Percentiles rank a stretch among this genome's conserved stretches.
Conservation (phyloP, 1,284 basidiomycete genomes). For the Sanghuangporus weigelae region DNA sequence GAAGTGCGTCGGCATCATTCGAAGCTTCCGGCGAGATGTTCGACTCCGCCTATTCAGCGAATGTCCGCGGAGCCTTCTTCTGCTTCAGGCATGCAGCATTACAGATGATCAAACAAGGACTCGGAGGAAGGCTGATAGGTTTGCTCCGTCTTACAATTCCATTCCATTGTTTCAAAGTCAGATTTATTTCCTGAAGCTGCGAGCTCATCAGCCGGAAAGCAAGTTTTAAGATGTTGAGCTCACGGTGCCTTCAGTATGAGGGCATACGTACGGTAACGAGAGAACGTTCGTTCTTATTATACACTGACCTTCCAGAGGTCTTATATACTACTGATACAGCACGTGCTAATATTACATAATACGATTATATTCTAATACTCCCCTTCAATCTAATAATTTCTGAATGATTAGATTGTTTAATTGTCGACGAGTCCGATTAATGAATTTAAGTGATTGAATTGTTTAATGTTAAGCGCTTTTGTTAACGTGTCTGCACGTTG, state of each 20-base stretch:
- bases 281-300: too few relatives aligned
- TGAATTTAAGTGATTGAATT: too few relatives aligned
- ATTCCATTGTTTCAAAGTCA: not conserved
- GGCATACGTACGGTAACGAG: too few relatives aligned
- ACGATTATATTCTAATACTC: too few relatives aligned
- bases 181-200: not conserved
- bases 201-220: conserved; percentile 8
- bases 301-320: too few relatives aligned
- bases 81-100: conserved; percentile 20
- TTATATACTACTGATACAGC: too few relatives aligned
- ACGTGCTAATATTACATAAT: too few relatives aligned
- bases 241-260: too few relatives aligned
- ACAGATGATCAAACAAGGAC: conserved; percentile 21
- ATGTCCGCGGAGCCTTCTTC: conserved; percentile 18
- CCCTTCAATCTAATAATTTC: too few relatives aligned
- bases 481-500: too few relatives aligned
- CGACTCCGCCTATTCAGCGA: conserved; percentile 16
- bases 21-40: conserved; percentile 4
- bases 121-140: conserved; percentile 16
- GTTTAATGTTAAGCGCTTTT: too few relatives aligned
- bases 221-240: not conserved
- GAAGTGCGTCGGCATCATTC: not conserved
- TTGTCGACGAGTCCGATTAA: not conserved
- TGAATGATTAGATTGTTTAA: too few relatives aligned
- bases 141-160: not conserved